Evolutionary conservation across 208 protist species (phyloP).

Genomic region (Acanthamoeba castellanii): DNA sequence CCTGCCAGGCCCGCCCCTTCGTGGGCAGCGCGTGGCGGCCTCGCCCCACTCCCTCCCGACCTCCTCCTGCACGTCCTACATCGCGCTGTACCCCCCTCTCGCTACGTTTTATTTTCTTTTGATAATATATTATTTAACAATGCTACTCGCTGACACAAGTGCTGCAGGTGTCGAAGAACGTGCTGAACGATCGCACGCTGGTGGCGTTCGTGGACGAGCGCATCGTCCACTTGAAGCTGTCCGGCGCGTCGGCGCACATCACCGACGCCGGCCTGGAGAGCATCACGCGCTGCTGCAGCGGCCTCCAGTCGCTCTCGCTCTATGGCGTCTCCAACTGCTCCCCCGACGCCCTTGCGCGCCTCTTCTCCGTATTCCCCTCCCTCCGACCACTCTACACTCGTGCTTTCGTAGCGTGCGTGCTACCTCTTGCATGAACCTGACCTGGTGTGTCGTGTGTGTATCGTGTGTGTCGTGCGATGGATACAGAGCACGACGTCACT

Average conservation of each 20-base stretch:
- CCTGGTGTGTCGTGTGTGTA: background rate
- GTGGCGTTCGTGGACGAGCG: slow-evolving; percentile 5
- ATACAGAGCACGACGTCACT: background rate
- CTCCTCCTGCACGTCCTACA: background rate
- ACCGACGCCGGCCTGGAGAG: slow-evolving; percentile 1
- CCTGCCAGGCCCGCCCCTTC: background rate
- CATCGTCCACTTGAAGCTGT: slow-evolving; percentile 25
- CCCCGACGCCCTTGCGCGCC: background rate
- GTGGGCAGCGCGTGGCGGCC: slow-evolving; percentile 7
- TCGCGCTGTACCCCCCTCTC: background rate
- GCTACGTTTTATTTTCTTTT: background rate
- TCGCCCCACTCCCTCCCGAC: background rate
- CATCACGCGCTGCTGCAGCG: background rate
- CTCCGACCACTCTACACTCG: background rate
- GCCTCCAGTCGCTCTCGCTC: slow-evolving; percentile 29
- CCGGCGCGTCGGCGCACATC: slow-evolving; percentile 3
- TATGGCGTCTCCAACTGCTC: background rate
- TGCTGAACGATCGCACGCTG: background rate
- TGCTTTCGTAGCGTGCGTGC: background rate
- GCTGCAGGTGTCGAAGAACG: slow-evolving; percentile 29
- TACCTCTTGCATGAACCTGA: too few relatives aligned
- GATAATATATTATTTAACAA: too few relatives aligned
- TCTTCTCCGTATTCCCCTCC: slow-evolving; percentile 1
- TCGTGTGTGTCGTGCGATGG: background rate
- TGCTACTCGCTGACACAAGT: too few relatives aligned